These are phyloP conservation scores for Magnolia kwangsiensis DNA, from an alignment of 164 flowering plant genomes.

Conservation along the genomic window DNA sequence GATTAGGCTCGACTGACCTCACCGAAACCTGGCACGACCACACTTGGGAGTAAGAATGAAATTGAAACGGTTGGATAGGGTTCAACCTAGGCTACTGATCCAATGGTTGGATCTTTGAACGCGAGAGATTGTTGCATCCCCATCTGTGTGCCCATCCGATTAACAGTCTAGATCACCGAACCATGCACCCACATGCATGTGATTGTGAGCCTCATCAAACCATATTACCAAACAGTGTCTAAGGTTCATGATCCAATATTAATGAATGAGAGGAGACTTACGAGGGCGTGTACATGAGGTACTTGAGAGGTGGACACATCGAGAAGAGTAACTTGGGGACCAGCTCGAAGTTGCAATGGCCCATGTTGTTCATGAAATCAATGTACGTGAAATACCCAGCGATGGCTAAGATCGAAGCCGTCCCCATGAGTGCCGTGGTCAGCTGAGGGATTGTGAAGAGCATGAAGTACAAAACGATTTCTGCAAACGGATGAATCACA, in stretches of 20 bases:
- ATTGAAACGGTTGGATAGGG: no score
- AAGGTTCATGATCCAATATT: no score
- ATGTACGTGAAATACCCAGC: slow-evolving; percentile 32
- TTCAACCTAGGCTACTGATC: not conserved
- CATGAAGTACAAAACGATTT: slow-evolving; percentile 29
- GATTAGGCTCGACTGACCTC: no score
- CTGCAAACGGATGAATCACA: slow-evolving; percentile 58
- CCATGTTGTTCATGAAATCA: slow-evolving; percentile 59
- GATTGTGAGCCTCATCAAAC: not conserved
- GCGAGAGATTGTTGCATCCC: not conserved
- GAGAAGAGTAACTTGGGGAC: slow-evolving; percentile 38
- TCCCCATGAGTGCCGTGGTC: slow-evolving; percentile 8
- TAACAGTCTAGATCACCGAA: no score
- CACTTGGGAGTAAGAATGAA: no score
- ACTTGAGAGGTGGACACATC: slow-evolving; percentile 47
- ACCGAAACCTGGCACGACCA: no score
- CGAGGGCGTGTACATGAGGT: slow-evolving; percentile 63
- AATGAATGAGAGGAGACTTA: slow-evolving; percentile 26
- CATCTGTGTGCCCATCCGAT: not conserved
- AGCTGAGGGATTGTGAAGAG: slow-evolving; percentile 38
- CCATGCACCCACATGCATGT: not conserved
- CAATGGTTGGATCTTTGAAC: not conserved
- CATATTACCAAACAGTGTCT: no score
- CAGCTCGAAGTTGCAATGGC: slow-evolving; percentile 61
- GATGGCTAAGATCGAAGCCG: slow-evolving; percentile 20